Evolutionary conservation across 2,329 filamentous ascomycete species (phyloP).

Genomic region (Sporothrix brasiliensis): DNA sequence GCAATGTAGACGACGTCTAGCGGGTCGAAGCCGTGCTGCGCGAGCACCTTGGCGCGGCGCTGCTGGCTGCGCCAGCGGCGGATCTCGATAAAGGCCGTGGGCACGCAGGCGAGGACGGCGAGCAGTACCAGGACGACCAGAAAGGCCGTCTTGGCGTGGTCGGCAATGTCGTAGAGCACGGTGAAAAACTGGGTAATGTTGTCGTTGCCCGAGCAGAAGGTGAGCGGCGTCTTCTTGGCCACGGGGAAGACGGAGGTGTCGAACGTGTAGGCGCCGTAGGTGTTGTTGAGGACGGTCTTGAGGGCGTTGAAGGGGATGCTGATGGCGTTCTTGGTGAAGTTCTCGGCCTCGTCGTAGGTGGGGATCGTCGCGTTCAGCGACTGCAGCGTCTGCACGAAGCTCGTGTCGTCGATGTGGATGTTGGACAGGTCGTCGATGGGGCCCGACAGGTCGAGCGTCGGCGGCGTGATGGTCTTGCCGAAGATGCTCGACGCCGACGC

Average conservation of each 20-base stretch:
- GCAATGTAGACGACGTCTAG: slow-evolving; percentile 89
- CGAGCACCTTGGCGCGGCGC: slow-evolving; percentile 64
- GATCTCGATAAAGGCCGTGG: slow-evolving; percentile 81
- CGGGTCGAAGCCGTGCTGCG: slow-evolving; percentile 69
- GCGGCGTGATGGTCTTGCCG: slow-evolving; percentile 42
- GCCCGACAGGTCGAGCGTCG: slow-evolving; percentile 64
- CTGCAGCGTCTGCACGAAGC: slow-evolving; percentile 68
- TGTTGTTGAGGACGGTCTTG: slow-evolving; percentile 70
- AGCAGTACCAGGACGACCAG: slow-evolving; percentile 70
- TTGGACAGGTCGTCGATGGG: slow-evolving; percentile 68
- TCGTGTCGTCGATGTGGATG: slow-evolving; percentile 67
- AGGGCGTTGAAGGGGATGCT: slow-evolving; percentile 79
- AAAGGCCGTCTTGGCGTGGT: slow-evolving; percentile 71
- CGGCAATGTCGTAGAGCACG: slow-evolving; percentile 66
- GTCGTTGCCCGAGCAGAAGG: slow-evolving; percentile 86
- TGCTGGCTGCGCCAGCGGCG: slow-evolving; percentile 74
- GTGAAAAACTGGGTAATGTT: slow-evolving; percentile 83
- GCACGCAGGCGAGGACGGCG: slow-evolving; percentile 55
- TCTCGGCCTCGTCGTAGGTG: slow-evolving; percentile 79
- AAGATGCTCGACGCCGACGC: slow-evolving; percentile 56
- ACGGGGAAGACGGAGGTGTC: slow-evolving; percentile 78
- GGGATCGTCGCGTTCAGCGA: slow-evolving; percentile 79
- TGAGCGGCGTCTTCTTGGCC: slow-evolving; percentile 77
- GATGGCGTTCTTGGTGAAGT: slow-evolving; percentile 75
- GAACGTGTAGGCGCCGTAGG: slow-evolving; percentile 74